phyloP scores from a whole-genome alignment of 2,329 filamentous ascomycete genomes.

The Zasmidium citrigriseum region DNA sequence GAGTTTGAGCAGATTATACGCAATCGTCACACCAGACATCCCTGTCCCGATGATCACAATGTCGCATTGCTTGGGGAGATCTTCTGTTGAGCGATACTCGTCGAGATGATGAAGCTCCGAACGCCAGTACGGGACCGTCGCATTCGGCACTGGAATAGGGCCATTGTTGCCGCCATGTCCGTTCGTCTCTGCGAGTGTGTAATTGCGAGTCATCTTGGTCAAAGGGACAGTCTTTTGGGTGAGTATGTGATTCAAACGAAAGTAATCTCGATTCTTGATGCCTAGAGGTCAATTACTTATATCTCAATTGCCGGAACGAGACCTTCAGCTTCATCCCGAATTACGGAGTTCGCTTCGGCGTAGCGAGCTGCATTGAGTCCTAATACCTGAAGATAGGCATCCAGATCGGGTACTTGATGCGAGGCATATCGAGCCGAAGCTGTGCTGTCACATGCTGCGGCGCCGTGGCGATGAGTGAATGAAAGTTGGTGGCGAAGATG shows the following conservation, averaged over 20 bases:
- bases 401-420: too few relatives aligned
- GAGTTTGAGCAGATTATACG: constrained; percentile 19
- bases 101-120: constrained; percentile 41
- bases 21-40: constrained; percentile 18
- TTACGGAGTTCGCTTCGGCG: not conserved
- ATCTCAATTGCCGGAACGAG: not conserved
- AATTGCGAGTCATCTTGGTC: not conserved
- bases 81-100: constrained; percentile 62
- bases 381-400: too few relatives aligned
- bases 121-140: constrained; percentile 45
- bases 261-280: not conserved
- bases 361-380: not conserved
- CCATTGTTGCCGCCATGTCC: not conserved
- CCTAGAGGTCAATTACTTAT: too few relatives aligned
- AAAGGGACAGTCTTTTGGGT: too few relatives aligned
- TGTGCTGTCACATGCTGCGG: too few relatives aligned
- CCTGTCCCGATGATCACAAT: constrained; percentile 27
- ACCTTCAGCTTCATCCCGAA: not conserved
- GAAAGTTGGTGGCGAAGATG: not conserved
- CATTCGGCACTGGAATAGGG: constrained; percentile 14
- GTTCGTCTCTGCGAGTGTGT: not conserved
- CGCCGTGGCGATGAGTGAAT: not conserved
- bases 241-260: not conserved
- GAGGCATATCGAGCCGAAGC: too few relatives aligned
- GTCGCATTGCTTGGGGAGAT: constrained; percentile 42